These are phyloP conservation scores for Xylariaceae sp. DNA, from an alignment of 2,329 filamentous ascomycete genomes.

Conservation along the genomic window DNA sequence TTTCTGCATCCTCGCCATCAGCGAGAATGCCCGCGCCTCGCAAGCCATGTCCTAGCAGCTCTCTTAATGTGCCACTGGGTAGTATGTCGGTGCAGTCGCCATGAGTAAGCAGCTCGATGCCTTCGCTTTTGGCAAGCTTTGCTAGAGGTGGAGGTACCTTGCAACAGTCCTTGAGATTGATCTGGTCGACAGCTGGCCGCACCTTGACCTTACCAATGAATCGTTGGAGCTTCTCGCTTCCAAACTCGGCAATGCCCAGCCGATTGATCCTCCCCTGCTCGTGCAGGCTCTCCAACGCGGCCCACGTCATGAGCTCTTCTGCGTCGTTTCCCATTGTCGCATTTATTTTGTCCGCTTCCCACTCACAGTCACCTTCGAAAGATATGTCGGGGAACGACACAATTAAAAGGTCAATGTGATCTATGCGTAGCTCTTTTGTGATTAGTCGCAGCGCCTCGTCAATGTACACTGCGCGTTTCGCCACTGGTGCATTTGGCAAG, in stretches of 20 bases:
- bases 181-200: constrained; percentile 86
- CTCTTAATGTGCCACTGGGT: constrained; percentile 81
- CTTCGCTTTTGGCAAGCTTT: constrained; percentile 79
- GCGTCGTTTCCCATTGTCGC: constrained; percentile 68
- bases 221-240: constrained; percentile 77
- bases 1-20: constrained; percentile 54
- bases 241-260: constrained; percentile 90
- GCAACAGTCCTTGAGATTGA: constrained; percentile 95
- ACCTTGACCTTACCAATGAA: constrained; percentile 76
- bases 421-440: constrained; percentile 75
- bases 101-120: constrained; percentile 89
- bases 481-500: constrained; percentile 71
- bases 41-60: constrained; percentile 76
- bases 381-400: constrained; percentile 91
- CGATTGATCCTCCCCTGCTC: constrained; percentile 72
- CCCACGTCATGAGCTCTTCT: constrained; percentile 72
- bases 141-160: constrained; percentile 89
- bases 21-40: constrained; percentile 79
- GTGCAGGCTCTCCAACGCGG: constrained; percentile 75
- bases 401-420: constrained; percentile 84
- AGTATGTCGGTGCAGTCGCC: constrained; percentile 93
- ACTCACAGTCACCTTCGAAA: constrained; percentile 92
- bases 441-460: constrained; percentile 81
- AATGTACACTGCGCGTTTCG: constrained; percentile 71
- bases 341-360: constrained; percentile 69